Evolutionary conservation across 2,329 filamentous ascomycete genomes (phyloP).

Genomic region (Colletotrichum eremochloae): DNA sequence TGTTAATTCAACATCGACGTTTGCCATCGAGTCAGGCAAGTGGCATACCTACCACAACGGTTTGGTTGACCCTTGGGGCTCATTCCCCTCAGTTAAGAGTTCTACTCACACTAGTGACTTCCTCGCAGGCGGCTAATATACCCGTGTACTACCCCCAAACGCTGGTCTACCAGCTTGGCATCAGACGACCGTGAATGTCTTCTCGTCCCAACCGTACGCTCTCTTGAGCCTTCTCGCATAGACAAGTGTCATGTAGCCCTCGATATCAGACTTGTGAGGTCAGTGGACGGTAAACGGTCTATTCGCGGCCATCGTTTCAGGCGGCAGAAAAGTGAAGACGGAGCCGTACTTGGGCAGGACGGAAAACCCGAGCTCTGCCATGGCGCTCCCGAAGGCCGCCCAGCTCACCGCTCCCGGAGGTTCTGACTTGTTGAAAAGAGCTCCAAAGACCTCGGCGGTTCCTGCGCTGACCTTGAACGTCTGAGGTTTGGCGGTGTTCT

Average conservation of each 20-base stretch:
- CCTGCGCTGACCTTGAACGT: constrained; percentile 55
- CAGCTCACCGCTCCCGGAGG: constrained; percentile 52
- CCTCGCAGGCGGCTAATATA: no score
- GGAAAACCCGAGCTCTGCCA: constrained; percentile 58
- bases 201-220: constrained; percentile 53
- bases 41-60: no score
- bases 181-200: constrained; percentile 47
- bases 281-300: constrained; percentile 53
- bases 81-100: no score
- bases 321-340: constrained; percentile 55
- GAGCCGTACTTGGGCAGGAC: constrained; percentile 58
- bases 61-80: no score
- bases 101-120: no score
- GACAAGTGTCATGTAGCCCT: constrained; percentile 48
- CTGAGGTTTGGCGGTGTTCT: not conserved
- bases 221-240: constrained; percentile 50
- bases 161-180: not conserved
- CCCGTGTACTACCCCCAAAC: not conserved
- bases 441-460: constrained; percentile 55
- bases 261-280: constrained; percentile 54
- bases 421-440: constrained; percentile 50
- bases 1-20: no score
- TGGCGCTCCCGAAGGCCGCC: constrained; percentile 56
- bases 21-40: no score
- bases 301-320: constrained; percentile 45